Percentiles rank a stretch among this genome's conserved stretches.
phyloP scores from a whole-genome alignment of 257 asterid genomes.

The Pogostemon cablin region DNA sequence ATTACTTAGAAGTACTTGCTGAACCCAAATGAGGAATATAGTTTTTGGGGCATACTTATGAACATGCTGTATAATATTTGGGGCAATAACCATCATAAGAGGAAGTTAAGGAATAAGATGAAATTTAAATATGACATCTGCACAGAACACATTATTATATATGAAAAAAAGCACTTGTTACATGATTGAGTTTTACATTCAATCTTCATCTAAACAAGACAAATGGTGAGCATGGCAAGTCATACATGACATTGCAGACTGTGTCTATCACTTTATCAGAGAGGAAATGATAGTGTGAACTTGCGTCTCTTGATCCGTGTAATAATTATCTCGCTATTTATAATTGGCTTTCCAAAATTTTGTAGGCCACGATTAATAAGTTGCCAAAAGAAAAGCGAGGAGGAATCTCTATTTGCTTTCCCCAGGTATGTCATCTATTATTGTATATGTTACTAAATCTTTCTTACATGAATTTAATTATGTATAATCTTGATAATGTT shows the following conservation, averaged over 20 bases:
- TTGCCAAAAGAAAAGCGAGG: conserved; percentile 80
- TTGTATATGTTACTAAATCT: neutral
- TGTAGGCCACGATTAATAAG: conserved; percentile 72
- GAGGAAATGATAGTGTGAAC: neutral
- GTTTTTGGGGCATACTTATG: neutral
- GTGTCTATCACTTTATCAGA: too few relatives aligned
- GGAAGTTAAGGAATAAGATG: too few relatives aligned
- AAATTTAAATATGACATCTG: too few relatives aligned
- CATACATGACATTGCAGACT: too few relatives aligned
- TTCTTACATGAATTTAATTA: neutral
- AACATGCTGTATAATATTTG: too few relatives aligned
- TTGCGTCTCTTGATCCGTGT: too few relatives aligned
- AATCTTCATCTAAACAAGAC: too few relatives aligned
- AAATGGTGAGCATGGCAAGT: too few relatives aligned
- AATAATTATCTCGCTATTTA: neutral
- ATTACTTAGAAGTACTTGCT: neutral
- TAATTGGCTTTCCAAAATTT: conserved; percentile 15
- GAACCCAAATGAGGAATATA: neutral
- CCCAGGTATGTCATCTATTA: conserved; percentile 58
- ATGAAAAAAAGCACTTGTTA: too few relatives aligned
- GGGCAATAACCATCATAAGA: too few relatives aligned
- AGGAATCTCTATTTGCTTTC: conserved; percentile 82
- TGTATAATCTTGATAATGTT: conserved; percentile 22
- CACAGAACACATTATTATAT: too few relatives aligned
- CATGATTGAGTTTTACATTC: too few relatives aligned